Conservation (phyloP, 345 rosid genomes). For the Salix dunnii region DNA sequence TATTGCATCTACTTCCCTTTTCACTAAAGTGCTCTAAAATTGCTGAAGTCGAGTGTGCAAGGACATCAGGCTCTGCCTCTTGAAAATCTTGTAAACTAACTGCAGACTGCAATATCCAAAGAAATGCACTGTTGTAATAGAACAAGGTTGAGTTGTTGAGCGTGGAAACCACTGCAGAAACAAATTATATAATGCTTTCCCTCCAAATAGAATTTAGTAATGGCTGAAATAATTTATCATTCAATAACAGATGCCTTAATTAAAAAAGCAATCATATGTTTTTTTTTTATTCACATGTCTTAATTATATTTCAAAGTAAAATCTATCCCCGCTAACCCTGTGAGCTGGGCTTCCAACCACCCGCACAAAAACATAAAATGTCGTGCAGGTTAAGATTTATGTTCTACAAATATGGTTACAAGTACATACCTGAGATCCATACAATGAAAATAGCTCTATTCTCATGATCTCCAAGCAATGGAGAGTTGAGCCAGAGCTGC, state of each 20-base stretch:
- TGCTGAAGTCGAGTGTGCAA: constrained; percentile 62
- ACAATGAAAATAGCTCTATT: constrained; percentile 76
- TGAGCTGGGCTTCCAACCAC: background rate
- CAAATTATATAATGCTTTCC: background rate
- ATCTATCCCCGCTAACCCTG: background rate
- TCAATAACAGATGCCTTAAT: background rate
- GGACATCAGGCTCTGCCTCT: constrained; percentile 85
- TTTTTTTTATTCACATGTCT: background rate
- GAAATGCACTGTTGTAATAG: constrained; percentile 16
- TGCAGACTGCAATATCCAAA: constrained; percentile 47
- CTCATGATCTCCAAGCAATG: constrained; percentile 74
- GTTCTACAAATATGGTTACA: constrained; percentile 4
- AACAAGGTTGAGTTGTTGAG: background rate
- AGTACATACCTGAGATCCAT: constrained; percentile 70
- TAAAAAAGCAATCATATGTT: background rate
- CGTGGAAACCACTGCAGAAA: background rate
- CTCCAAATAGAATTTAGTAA: background rate
- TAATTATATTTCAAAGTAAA: background rate
- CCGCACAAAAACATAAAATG: background rate
- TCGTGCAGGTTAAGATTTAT: background rate
- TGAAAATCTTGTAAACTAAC: constrained; percentile 75
- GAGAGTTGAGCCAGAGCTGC: constrained; percentile 46
- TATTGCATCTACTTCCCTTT: constrained; percentile 53
- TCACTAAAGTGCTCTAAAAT: constrained; percentile 63
- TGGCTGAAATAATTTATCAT: background rate